Percentiles rank a stretch among this genome's conserved stretches.
Evolutionary conservation across 2,329 filamentous ascomycete genomes (phyloP).

Genomic region (Colletotrichum cuscutae): DNA sequence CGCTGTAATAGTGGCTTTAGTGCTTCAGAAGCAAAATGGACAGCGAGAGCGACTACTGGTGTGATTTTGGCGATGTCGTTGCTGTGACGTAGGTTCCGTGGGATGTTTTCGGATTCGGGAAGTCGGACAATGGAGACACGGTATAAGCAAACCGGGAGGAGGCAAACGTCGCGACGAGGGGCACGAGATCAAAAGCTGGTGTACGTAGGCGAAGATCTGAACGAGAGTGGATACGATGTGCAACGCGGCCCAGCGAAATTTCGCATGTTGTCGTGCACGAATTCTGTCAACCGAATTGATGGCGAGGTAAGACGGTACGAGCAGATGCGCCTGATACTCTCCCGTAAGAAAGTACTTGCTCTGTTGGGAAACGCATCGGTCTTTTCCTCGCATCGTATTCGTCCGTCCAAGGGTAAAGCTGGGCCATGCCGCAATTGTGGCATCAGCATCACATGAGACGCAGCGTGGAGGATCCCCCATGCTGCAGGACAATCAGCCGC

Average conservation of each 20-base stretch:
- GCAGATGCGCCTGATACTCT: not conserved
- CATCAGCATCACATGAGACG: slow-evolving; percentile 30
- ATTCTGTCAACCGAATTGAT: slow-evolving; percentile 13
- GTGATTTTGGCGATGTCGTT: slow-evolving; percentile 13
- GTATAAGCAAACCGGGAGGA: slow-evolving; percentile 4
- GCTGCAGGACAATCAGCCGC: slow-evolving; percentile 8
- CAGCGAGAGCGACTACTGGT: not conserved
- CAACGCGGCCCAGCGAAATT: slow-evolving; percentile 1
- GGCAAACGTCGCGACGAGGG: slow-evolving; percentile 4
- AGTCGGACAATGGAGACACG: slow-evolving; percentile 1
- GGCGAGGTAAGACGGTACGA: slow-evolving; percentile 2
- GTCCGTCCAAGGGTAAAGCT: slow-evolving; percentile 6
- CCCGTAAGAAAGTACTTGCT: slow-evolving; percentile 16
- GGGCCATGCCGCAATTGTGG: not conserved
- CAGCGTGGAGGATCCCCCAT: not conserved
- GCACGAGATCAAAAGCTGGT: slow-evolving; percentile 21
- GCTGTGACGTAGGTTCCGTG: slow-evolving; percentile 25
- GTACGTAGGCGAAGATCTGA: not conserved
- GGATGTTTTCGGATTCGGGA: slow-evolving; percentile 1
- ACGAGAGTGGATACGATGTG: not conserved
- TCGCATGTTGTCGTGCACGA: slow-evolving; percentile 28
- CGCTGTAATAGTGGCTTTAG: not conserved
- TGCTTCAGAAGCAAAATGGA: not conserved
- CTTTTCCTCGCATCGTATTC: slow-evolving; percentile 29
- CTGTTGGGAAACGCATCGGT: slow-evolving; percentile 25